Evolutionary conservation across 1,139 yeast species (phyloP), one percentile per base, ranked within the genome.

Genomic region (Pichia sp.): DNA sequence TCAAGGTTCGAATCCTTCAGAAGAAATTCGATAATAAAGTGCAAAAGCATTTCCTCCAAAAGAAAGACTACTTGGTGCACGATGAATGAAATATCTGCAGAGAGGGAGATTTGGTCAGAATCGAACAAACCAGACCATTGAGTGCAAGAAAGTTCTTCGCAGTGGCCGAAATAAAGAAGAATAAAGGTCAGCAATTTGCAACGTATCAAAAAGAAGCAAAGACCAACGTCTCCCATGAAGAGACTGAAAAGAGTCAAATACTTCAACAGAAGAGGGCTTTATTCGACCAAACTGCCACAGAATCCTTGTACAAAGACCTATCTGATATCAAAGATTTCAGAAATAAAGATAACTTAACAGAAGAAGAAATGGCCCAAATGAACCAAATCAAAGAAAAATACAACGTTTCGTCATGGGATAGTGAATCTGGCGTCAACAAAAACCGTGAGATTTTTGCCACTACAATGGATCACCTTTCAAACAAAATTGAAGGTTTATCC

Each of bases 21-120:
- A 83, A 80, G 64, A 76, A 79, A 44, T 87, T 84, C 73, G 86
- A 88, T 70, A 79, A 79, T 60, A 75, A 78, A 60, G 82, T 89
- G 62, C 87, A 87, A 70, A 87, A 87, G 72, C 91, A 89, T 63
- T 79, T 88, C 59, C 75, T 87, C 66, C 83, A 80, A 64, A 83
- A 92, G 74, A 88, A 87, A 66, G 96, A 90, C 67, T 91, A 83
- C 70, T 75, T 92, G 60, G 97, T 90, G 27, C 99, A 93, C 71
- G 99, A 93, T 70, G 97, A 93, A 74, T 92, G 89, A 46, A 84
- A 88, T 67, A 78, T 90, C 53, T 88, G 97, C 64, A 86, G 92
- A 67, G 97, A 91, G 71, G 99, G 99, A 51, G 99, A 93, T 73
- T 76, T 93, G 60, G 99, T 93, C 12, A 82, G 98, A 71, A 90